These are phyloP conservation scores for Penicillium salamii DNA, from an alignment of 495 filamentous ascomycete species.

Conservation along the genomic window DNA sequence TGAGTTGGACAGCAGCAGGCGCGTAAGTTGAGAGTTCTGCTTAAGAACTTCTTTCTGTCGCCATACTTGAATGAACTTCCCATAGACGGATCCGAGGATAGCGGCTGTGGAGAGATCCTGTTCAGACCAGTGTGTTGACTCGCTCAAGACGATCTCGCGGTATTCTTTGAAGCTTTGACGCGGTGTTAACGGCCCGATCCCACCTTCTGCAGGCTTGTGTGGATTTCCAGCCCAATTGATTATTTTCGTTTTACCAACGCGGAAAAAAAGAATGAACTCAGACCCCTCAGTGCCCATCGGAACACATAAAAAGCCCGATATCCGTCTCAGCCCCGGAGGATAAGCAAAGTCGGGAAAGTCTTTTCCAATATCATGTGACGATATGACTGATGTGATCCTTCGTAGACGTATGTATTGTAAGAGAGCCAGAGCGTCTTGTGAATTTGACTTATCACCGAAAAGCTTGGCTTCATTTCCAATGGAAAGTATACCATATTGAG, in stretches of 20 bases:
- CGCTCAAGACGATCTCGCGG: constrained; percentile 33
- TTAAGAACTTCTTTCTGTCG: constrained; percentile 83
- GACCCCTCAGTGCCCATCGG: constrained; percentile 71
- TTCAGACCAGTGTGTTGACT: constrained; percentile 45
- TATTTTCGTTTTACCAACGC: constrained; percentile 70
- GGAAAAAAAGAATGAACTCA: constrained; percentile 93
- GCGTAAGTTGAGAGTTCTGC: constrained; percentile 77
- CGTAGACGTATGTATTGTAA: constrained; percentile 82
- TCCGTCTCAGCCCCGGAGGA: constrained; percentile 70
- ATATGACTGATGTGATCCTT: constrained; percentile 68
- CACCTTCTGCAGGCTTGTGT: constrained; percentile 57
- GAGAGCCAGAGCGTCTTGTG: constrained; percentile 82
- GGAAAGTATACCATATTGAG: constrained; percentile 82
- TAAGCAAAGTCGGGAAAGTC: constrained; percentile 87
- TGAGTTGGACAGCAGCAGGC: constrained; percentile 81
- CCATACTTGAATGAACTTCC: constrained; percentile 91
- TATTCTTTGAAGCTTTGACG: constrained; percentile 35
- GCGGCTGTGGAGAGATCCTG: constrained; percentile 78
- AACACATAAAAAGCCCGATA: constrained; percentile 82
- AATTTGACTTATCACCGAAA: constrained; percentile 68
- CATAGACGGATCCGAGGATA: constrained; percentile 84
- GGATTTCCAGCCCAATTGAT: constrained; percentile 95
- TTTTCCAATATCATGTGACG: constrained; percentile 69
- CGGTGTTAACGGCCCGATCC: constrained; percentile 27
- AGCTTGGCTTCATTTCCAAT: constrained; percentile 88